Evolutionary conservation across 1,284 basidiomycete species (phyloP).

Genomic region (Rhizoctonia solani): DNA sequence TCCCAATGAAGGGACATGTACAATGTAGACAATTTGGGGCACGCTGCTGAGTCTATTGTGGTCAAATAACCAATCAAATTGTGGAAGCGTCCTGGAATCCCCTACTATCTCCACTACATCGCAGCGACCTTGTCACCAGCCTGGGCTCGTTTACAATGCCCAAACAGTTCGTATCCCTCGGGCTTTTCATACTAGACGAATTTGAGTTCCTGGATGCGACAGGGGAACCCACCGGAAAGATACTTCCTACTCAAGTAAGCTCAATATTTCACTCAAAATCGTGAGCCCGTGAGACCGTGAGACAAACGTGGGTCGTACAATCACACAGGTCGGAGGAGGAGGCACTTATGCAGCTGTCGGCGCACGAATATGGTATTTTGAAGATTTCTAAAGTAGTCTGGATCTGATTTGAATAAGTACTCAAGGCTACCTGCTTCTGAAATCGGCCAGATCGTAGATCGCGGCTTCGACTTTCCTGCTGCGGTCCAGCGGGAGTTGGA

Average conservation of each 20-base stretch:
- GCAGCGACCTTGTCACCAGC: neutral
- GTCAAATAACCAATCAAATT: no score
- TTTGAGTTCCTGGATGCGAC: constrained; percentile 64
- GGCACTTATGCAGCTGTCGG: constrained; percentile 71
- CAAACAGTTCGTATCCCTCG: constrained; percentile 45
- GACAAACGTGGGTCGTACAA: constrained; percentile 4
- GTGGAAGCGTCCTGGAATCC: no score
- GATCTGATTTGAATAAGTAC: constrained; percentile 40
- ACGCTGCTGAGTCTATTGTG: no score
- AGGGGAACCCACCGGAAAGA: constrained; percentile 56
- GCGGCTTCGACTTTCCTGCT: constrained; percentile 75
- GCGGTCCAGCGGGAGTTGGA: constrained; percentile 62
- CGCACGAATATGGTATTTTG: constrained; percentile 71
- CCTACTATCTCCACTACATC: no score
- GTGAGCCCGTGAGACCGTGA: neutral
- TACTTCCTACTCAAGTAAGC: constrained; percentile 36
- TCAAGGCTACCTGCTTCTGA: constrained; percentile 63
- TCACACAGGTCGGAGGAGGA: constrained; percentile 81
- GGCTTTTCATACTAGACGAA: constrained; percentile 91
- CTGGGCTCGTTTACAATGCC: no score
- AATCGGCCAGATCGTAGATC: constrained; percentile 84
- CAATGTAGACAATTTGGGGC: no score
- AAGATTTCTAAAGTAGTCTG: constrained; percentile 1
- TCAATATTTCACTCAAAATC: no score
- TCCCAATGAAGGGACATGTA: no score